Conservation (phyloP, 176 grass and related monocot genomes). For the Cocos nucifera region DNA sequence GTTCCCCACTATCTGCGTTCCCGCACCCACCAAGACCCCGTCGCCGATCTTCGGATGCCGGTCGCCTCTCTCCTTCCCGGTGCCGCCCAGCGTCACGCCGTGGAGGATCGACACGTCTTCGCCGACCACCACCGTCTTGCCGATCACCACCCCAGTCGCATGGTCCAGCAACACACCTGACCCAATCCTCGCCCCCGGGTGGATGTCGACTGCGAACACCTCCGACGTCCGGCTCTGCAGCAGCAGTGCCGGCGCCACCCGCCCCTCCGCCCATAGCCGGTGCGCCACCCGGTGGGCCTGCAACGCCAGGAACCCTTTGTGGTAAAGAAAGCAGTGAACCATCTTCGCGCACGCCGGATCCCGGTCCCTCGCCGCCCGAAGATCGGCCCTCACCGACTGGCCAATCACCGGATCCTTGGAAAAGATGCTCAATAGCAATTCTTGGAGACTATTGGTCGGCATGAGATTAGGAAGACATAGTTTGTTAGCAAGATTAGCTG, state of each 20-base stretch:
- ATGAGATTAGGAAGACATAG: slow-evolving; percentile 47
- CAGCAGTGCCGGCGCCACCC: slow-evolving; percentile 38
- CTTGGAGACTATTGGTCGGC: slow-evolving; percentile 33
- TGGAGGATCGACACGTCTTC: slow-evolving; percentile 74
- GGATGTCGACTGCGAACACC: slow-evolving; percentile 93
- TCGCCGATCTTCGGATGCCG: slow-evolving; percentile 81
- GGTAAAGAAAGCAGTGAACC: slow-evolving; percentile 94
- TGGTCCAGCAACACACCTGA: slow-evolving; percentile 77
- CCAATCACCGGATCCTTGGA: slow-evolving; percentile 26
- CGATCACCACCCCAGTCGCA: slow-evolving; percentile 82
- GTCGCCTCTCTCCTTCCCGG: slow-evolving; percentile 64
- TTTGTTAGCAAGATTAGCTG: slow-evolving; percentile 56
- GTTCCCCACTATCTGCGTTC: slow-evolving; percentile 69
- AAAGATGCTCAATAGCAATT: slow-evolving; percentile 35
- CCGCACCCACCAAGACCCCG: slow-evolving; percentile 75
- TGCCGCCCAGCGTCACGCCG: slow-evolving; percentile 69
- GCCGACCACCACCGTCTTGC: slow-evolving; percentile 71
- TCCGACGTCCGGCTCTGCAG: slow-evolving; percentile 89
- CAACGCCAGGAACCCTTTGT: slow-evolving; percentile 91
- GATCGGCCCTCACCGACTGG: slow-evolving; percentile 47
- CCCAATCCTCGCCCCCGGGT: slow-evolving; percentile 77
- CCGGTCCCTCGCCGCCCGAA: slow-evolving; percentile 49
- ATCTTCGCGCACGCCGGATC: slow-evolving; percentile 84
- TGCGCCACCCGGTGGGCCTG: slow-evolving; percentile 80
- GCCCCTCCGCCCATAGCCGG: slow-evolving; percentile 56